Base-by-base conservation (phyloP, 441 rosid species). In the Populus hybrid region DNA sequence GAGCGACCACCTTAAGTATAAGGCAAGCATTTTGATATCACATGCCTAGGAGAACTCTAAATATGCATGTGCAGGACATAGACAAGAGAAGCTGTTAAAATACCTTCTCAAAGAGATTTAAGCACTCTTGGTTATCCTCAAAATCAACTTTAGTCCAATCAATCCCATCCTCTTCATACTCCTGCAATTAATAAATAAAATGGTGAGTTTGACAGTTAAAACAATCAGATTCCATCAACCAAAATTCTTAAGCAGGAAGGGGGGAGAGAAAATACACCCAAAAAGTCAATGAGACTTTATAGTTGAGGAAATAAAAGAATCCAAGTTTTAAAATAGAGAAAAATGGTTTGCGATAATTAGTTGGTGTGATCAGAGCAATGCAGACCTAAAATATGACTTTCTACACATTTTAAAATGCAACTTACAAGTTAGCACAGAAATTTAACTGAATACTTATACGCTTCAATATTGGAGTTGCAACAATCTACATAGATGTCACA, bases 81-180 rank as follows among this genome's bases (percentile, higher is more conserved):
- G 40, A 64, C 42, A 64, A 50, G 42, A 73, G 35, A 83, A 74
- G 40, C 61, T 50, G 40, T 42, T 14, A 16, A 70, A 31, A 36
- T 86, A 96, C 99, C 98, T 90, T 94, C 83, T 96, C 99, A 82
- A 96, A 87, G 63, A 96, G 86, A 85, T 93, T 91, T 89, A 96
- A 86, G 84, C 97, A 93, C 75, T 92, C 96, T 82, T 96, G 92
- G 81, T 96, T 96, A 84, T 96, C 99, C 71, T 82, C 88, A 80
- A 94, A 96, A 40, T 92, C 93, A 69, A 96, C 96, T 88, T 87
- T 92, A 33, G 91, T 92, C 98, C 97, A 94, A 81, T 91, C 93
- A 82, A 96, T 84, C 79, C 98, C 99, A 78, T 96, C 99, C 74
- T 82, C 82, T 82, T 94, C 97, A 88, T 92, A 96, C 70, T 92